Conservation (phyloP, 1,284 basidiomycete genomes). For the Trametes versicolor region DNA sequence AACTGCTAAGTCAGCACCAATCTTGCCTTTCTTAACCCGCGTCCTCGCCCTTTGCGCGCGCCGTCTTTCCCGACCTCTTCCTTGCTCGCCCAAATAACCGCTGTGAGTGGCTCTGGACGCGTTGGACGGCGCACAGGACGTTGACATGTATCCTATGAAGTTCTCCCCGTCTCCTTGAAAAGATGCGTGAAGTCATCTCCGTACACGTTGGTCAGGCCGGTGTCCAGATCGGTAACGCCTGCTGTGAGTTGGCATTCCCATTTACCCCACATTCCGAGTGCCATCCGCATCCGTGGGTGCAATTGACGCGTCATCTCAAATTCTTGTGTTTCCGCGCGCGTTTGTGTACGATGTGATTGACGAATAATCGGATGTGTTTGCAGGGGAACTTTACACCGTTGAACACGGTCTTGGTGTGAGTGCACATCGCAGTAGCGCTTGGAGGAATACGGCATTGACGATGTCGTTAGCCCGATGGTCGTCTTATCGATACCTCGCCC, state of each 20-base stretch:
- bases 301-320: constrained; percentile 44
- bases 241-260: constrained; percentile 69
- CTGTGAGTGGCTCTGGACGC: constrained; percentile 37
- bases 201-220: constrained; percentile 95
- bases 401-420: constrained; percentile 97
- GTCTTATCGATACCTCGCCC: constrained; percentile 80
- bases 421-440: constrained; percentile 36
- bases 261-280: constrained; percentile 27
- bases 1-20: constrained; percentile 42
- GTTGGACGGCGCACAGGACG: constrained; percentile 8
- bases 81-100: constrained; percentile 40
- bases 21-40: constrained; percentile 43
- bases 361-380: constrained; percentile 29
- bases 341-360: constrained; percentile 19
- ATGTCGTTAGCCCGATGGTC: constrained; percentile 84
- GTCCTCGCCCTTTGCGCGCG: constrained; percentile 38
- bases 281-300: constrained; percentile 11
- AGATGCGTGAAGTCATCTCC: constrained; percentile 94
- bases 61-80: constrained; percentile 47
- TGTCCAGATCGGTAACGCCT: constrained; percentile 97
- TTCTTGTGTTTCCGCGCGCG: background rate
- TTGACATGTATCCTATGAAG: constrained; percentile 15
- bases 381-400: constrained; percentile 89
- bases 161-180: constrained; percentile 40
- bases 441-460: constrained; percentile 27